phyloP scores from a whole-genome alignment of 768 basidiomycete species.

The Atractiella rhizophila region DNA sequence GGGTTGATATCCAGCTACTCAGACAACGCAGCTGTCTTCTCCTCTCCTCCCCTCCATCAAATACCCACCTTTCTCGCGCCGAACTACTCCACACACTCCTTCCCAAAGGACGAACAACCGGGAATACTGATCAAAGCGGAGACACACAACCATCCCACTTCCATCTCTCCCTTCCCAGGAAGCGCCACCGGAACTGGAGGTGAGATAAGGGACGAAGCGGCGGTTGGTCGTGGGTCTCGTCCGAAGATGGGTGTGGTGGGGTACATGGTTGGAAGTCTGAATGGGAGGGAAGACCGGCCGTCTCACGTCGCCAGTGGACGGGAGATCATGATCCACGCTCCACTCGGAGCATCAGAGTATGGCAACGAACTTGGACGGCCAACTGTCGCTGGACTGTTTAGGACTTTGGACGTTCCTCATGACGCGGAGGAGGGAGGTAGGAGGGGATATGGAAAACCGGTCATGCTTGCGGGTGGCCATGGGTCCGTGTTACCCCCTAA shows the following conservation, averaged over 20 bases:
- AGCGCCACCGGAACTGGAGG: slow-evolving; percentile 96
- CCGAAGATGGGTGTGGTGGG: slow-evolving; percentile 87
- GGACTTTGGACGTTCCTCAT: slow-evolving; percentile 47
- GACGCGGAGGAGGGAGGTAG: slow-evolving; percentile 35
- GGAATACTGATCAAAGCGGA: slow-evolving; percentile 91
- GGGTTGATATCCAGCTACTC: slow-evolving; percentile 92
- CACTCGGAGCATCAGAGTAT: slow-evolving; percentile 80
- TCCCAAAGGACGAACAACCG: slow-evolving; percentile 38
- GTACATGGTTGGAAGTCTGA: slow-evolving; percentile 77
- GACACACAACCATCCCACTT: slow-evolving; percentile 97
- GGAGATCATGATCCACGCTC: slow-evolving; percentile 93
- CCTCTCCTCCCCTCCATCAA: slow-evolving; percentile 21
- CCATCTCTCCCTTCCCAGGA: slow-evolving; percentile 93
- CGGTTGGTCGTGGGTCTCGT: slow-evolving; percentile 77
- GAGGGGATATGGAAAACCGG: slow-evolving; percentile 97
- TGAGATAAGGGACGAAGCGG: slow-evolving; percentile 92
- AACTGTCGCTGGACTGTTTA: slow-evolving; percentile 73
- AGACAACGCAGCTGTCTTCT: slow-evolving; percentile 92
- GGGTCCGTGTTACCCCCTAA: slow-evolving; percentile 73
- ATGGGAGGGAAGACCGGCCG: slow-evolving; percentile 60
- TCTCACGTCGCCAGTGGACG: slow-evolving; percentile 71
- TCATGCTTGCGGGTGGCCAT: slow-evolving; percentile 96
- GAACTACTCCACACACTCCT: slow-evolving; percentile 41
- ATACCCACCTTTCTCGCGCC: slow-evolving; percentile 12
- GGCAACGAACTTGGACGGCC: slow-evolving; percentile 97